Evolutionary conservation across 2,329 filamentous ascomycete genomes (phyloP), one percentile per base, ranked within the genome.

Genomic region (Chaetomiaceae sp.): DNA sequence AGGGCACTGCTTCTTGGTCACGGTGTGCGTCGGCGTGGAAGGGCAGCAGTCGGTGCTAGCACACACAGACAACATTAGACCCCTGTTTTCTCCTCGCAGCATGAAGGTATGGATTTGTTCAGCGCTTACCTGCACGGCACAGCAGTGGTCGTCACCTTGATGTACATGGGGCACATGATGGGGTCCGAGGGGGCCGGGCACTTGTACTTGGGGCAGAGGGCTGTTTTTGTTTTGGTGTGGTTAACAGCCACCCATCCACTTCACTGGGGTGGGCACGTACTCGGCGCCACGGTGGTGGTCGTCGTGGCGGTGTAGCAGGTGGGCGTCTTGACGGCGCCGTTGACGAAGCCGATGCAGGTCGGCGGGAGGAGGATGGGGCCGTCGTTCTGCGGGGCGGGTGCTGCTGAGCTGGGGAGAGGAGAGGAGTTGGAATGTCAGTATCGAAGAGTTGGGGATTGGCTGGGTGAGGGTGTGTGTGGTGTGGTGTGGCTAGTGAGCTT

Each of bases 21-120:
- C 52, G 14, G 57, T 62, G 14, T 55, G 47, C 6, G 66, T 69
- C 7, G 66, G 56, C 8, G 72, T 75, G 9, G 53, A 60, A n/a
- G 66, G 66, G 61, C 72, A 75, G 62, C 69, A 72, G 49, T 68
- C 59, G 19, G 68, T 69, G 44, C 62, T 63, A 17, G 4, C n/a
- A 9, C 27, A 12, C 9, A 11, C 3, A 31, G 3, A 40, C 19
- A 23, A 12, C 14, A 4, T 27, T 9, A 27, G 25, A n/a, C n/a
- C n/a, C 25, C 25, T 27, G 6, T 27, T 27, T 9, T 27, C 25
- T 27, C 25, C 5, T 27, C 25, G 5, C 25, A 6, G 25, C 9
- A 27, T n/a, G n/a, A n/a, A n/a, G n/a, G 6, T 11, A 25, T 33
- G 20, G 29, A 29, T 9, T 9, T 12, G 27, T 6, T 4, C 8